Percentiles rank a stretch among this genome's conserved stretches.
phyloP scores from a whole-genome alignment of 495 filamentous ascomycete species.

The Clohesyomyces aquaticus region DNA sequence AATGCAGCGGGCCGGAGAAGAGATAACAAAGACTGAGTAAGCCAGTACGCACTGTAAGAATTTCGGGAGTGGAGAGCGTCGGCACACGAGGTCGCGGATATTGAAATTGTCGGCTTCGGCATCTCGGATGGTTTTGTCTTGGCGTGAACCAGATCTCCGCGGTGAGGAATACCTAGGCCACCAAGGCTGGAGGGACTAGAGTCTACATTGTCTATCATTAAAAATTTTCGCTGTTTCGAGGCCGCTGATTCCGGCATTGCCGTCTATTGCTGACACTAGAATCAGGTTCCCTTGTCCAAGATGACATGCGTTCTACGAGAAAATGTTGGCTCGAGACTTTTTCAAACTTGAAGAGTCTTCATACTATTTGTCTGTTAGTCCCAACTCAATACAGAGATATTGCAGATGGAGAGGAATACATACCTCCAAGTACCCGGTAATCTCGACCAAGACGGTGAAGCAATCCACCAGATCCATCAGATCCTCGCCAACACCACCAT shows the following conservation, averaged over 20 bases:
- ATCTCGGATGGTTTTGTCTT: constrained; percentile 23
- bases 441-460: constrained; percentile 61
- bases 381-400: neutral
- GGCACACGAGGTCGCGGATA: no score
- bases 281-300: no score
- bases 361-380: constrained; percentile 30
- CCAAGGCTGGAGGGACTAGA: no score
- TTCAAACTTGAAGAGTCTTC: constrained; percentile 30
- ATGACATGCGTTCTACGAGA: constrained; percentile 31
- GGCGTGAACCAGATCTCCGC: constrained; percentile 5
- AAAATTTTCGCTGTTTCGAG: no score
- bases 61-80: no score
- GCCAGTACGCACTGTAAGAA: no score
- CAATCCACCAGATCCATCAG: constrained; percentile 63
- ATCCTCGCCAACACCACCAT: constrained; percentile 45
- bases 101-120: constrained; percentile 3
- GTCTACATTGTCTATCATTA: no score
- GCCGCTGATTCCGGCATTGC: no score
- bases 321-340: constrained; percentile 21
- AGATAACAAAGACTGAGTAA: neutral
- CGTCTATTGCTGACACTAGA: no score
- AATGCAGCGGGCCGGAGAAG: no score
- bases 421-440: constrained; percentile 67
- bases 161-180: no score
- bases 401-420: no score